A percentile compares a stretch with the other conserved stretches of the same genome.
phyloP scores from a whole-genome alignment of 140 eudicot species.

The Senecio squalidus region DNA sequence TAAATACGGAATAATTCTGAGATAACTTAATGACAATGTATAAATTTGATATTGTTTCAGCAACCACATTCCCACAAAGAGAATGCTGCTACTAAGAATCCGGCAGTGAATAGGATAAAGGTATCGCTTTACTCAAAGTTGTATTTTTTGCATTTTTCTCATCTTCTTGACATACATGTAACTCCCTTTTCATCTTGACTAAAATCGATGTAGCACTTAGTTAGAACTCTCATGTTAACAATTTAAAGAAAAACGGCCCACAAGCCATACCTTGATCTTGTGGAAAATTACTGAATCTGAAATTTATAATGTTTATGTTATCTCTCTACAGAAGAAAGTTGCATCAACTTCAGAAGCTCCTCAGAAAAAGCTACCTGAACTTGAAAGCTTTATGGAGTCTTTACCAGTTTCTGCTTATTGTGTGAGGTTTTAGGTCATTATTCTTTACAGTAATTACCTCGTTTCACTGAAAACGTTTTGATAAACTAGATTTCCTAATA shows the following conservation, averaged over 20 bases:
- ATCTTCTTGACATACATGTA: not conserved
- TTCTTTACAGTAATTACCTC: not conserved
- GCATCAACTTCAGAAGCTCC: slow-evolving; percentile 39
- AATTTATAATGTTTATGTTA: not conserved
- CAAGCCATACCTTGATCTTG: not conserved
- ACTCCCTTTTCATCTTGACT: no score
- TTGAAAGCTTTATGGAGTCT: slow-evolving; percentile 36
- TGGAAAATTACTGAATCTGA: not conserved
- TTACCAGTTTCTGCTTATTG: slow-evolving; percentile 52
- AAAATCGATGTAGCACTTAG: no score
- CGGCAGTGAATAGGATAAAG: slow-evolving; percentile 45
- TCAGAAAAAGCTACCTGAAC: slow-evolving; percentile 39
- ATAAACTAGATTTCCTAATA: not conserved
- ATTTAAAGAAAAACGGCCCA: not conserved
- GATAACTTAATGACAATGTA: not conserved
- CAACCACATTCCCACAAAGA: slow-evolving; percentile 43
- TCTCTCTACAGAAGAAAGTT: slow-evolving; percentile 31
- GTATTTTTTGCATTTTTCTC: not conserved
- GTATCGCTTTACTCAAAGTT: slow-evolving; percentile 20
- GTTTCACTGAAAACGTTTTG: not conserved
- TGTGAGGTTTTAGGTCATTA: slow-evolving; percentile 34
- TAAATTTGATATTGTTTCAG: slow-evolving; percentile 32
- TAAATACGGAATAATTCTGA: not conserved
- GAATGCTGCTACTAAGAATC: slow-evolving; percentile 30
- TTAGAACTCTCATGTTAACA: no score